phyloP scores from a whole-genome alignment of 2,329 filamentous ascomycete species.

The Sporothrix dimorphospora region DNA sequence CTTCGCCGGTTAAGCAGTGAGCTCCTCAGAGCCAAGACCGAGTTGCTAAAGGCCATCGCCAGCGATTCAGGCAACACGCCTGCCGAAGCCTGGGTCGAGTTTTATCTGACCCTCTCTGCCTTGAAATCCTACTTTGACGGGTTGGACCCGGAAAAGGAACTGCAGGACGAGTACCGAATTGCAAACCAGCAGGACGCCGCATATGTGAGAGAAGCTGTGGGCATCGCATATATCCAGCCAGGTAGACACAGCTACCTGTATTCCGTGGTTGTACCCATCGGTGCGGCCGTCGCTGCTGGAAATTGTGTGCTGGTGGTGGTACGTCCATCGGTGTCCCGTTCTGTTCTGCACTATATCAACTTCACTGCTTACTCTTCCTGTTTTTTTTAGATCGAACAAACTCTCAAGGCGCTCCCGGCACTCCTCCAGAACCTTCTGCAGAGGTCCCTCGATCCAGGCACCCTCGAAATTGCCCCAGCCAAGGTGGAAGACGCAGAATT shows the following conservation, averaged over 20 bases:
- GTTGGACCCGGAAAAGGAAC: conserved; percentile 37
- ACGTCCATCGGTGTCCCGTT: background rate
- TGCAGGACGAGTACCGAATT: conserved; percentile 41
- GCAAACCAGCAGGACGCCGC: conserved; percentile 36
- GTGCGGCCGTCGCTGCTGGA: conserved; percentile 44
- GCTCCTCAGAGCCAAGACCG: conserved; percentile 35
- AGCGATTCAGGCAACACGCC: conserved; percentile 39
- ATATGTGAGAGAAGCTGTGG: conserved; percentile 35
- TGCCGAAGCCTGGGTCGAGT: conserved; percentile 43
- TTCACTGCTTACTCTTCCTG: too few relatives aligned
- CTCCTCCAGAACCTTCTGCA: conserved; percentile 35
- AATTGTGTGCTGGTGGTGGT: conserved; percentile 44
- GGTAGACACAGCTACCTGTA: conserved; percentile 41
- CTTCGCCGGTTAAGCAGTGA: conserved; percentile 39
- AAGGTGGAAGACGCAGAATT: conserved; percentile 5
- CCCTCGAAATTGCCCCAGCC: conserved; percentile 34
- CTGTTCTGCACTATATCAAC: background rate
- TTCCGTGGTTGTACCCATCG: conserved; percentile 40
- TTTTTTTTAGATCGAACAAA: conserved; percentile 33
- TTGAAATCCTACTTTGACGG: conserved; percentile 39
- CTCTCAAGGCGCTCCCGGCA: conserved; percentile 9
- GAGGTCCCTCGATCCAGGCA: conserved; percentile 37
- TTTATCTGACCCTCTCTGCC: conserved; percentile 39
- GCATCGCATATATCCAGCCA: conserved; percentile 42
- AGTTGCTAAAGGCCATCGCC: conserved; percentile 39